phyloP scores from a whole-genome alignment of 345 rosid genomes.

The Citrus trifoliata region DNA sequence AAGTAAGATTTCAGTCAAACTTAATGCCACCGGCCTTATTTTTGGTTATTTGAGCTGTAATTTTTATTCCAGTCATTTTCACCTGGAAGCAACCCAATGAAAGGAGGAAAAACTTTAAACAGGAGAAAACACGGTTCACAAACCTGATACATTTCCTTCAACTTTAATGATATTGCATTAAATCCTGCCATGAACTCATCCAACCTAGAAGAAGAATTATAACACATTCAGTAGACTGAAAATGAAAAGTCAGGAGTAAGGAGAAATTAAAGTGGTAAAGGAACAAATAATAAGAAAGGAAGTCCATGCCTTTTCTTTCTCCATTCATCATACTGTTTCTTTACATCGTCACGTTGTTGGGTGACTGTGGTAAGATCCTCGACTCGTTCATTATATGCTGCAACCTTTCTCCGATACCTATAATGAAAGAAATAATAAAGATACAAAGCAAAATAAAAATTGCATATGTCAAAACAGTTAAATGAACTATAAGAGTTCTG shows the following conservation, averaged over 20 bases:
- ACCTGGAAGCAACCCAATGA: neutral
- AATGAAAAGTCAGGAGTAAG: neutral
- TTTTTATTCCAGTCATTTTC: neutral
- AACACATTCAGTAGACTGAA: slow-evolving; percentile 19
- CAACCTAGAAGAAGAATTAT: slow-evolving; percentile 52
- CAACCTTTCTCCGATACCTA: slow-evolving; percentile 79
- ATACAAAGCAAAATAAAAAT: slow-evolving; percentile 4
- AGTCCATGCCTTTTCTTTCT: slow-evolving; percentile 72
- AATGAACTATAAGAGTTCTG: slow-evolving; percentile 19
- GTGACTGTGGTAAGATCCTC: slow-evolving; percentile 75
- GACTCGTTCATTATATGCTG: slow-evolving; percentile 70
- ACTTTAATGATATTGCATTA: slow-evolving; percentile 83
- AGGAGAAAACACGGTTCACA: neutral
- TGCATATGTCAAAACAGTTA: neutral
- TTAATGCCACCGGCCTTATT: neutral
- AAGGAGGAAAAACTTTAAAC: too few relatives aligned
- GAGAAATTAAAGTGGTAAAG: neutral
- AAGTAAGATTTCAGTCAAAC: neutral
- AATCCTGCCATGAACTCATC: slow-evolving; percentile 99
- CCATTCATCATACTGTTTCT: slow-evolving; percentile 83
- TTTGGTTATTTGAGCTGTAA: neutral
- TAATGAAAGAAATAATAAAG: slow-evolving; percentile 3
- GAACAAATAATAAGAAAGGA: neutral
- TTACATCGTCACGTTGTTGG: slow-evolving; percentile 77
- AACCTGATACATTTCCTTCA: slow-evolving; percentile 99